Evolutionary conservation across 129 eudicot genomes (phyloP).

Genomic region (Centella asiatica): DNA sequence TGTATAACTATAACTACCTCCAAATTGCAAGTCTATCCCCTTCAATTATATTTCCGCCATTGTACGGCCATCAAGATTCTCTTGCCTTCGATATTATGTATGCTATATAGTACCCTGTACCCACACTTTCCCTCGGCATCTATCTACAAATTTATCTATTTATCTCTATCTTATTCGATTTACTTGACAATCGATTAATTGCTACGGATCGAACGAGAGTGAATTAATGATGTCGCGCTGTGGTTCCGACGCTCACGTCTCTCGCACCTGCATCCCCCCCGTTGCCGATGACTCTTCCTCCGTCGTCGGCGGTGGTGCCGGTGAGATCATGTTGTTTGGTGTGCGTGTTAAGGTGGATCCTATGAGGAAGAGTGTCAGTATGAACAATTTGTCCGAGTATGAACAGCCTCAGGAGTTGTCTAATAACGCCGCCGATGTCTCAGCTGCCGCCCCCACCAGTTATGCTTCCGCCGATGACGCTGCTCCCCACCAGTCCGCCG

Average conservation of each 20-base stretch:
- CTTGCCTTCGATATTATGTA: no score
- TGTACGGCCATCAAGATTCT: conserved; percentile 15
- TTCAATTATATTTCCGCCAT: background rate
- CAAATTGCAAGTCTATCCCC: no score
- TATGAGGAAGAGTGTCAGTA: conserved; percentile 88
- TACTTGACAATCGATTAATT: no score
- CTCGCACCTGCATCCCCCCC: no score
- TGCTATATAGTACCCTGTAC: no score
- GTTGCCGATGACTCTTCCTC: conserved; percentile 8
- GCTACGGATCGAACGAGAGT: no score
- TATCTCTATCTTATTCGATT: no score
- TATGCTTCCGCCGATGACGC: conserved; percentile 92
- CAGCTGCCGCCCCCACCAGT: conserved; percentile 32
- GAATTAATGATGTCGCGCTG: no score
- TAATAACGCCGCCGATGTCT: conserved; percentile 7
- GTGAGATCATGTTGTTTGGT: conserved; percentile 82
- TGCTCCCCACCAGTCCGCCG: conserved; percentile 29
- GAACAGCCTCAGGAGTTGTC: conserved; percentile 33
- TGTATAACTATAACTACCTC: no score
- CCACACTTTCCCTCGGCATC: no score
- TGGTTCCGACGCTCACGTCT: no score
- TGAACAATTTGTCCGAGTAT: conserved; percentile 65
- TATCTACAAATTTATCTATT: no score
- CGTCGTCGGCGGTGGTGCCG: conserved; percentile 18
- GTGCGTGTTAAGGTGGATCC: conserved; percentile 83